A percentile compares a stretch with the other conserved stretches of the same genome.
These are phyloP conservation scores for sweet orange (Citrus sinensis) DNA, from an alignment of 345 rosid genomes.

Conservation along the genomic window DNA sequence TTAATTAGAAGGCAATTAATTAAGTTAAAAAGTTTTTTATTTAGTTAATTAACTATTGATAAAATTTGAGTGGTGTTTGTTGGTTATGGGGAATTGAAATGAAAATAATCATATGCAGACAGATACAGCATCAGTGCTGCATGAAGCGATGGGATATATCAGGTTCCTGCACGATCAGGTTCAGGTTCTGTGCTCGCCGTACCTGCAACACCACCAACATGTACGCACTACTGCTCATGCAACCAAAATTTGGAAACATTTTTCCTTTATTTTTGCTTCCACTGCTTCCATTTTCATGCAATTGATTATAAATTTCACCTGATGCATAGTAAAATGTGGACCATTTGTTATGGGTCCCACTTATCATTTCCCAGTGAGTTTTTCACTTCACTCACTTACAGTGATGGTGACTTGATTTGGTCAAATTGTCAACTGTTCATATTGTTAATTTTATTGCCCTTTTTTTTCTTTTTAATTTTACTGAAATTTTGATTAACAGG, in stretches of 20 bases:
- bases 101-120: slow-evolving; percentile 44
- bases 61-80: background rate
- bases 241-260: background rate
- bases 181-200: slow-evolving; percentile 82
- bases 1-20: background rate
- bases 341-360: background rate
- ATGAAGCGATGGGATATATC: slow-evolving; percentile 98
- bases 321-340: background rate
- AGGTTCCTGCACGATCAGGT: slow-evolving; percentile 90
- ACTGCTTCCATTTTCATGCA: background rate
- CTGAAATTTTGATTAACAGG: slow-evolving; percentile 19
- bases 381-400: background rate
- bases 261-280: background rate
- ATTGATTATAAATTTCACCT: background rate
- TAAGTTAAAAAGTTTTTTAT: no score
- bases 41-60: background rate
- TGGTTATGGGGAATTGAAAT: slow-evolving; percentile 10
- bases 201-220: slow-evolving; percentile 50
- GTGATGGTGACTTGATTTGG: background rate
- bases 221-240: slow-evolving; percentile 22
- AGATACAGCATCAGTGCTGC: slow-evolving; percentile 90
- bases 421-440: background rate
- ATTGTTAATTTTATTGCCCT: background rate
- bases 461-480: background rate
- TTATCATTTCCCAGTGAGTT: no score